Evolutionary conservation across 2,329 filamentous ascomycete genomes (phyloP).

Genomic region (Podosphaera fusca): DNA sequence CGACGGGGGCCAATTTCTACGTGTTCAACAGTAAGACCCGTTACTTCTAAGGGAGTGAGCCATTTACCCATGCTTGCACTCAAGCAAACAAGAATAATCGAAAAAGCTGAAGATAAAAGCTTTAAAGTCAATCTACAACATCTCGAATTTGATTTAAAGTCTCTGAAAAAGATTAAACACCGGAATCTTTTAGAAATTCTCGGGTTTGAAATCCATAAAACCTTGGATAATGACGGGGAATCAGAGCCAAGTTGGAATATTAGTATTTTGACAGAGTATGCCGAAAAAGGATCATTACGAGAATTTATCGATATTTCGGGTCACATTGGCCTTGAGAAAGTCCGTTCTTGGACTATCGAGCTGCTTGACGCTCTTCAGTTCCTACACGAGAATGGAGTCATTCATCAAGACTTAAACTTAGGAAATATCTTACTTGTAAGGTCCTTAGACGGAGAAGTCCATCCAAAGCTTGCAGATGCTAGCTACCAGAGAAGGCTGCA

Average conservation of each 20-base stretch:
- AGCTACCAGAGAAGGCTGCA: slow-evolving; percentile 48
- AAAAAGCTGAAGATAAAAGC: slow-evolving; percentile 33
- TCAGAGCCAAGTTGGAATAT: slow-evolving; percentile 38
- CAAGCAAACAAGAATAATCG: slow-evolving; percentile 42
- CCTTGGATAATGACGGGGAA: slow-evolving; percentile 29
- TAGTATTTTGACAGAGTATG: slow-evolving; percentile 51
- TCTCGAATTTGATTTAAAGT: slow-evolving; percentile 55
- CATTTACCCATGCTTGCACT: slow-evolving; percentile 41
- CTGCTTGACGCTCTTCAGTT: slow-evolving; percentile 73
- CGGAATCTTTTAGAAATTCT: slow-evolving; percentile 56
- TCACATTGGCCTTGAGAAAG: slow-evolving; percentile 46
- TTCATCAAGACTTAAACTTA: slow-evolving; percentile 64
- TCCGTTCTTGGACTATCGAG: slow-evolving; percentile 78
- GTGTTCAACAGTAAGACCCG: slow-evolving; percentile 49
- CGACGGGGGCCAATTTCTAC: slow-evolving; percentile 41
- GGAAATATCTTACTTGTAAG: slow-evolving; percentile 60
- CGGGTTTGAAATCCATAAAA: slow-evolving; percentile 56
- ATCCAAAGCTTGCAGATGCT: slow-evolving; percentile 53
- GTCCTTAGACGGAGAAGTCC: slow-evolving; percentile 41
- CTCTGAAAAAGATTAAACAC: slow-evolving; percentile 52
- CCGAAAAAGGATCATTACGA: slow-evolving; percentile 60
- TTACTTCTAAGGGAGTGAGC: slow-evolving; percentile 25
- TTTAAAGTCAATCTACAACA: slow-evolving; percentile 56
- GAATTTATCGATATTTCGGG: slow-evolving; percentile 65
- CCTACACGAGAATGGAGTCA: slow-evolving; percentile 61